phyloP scores from a whole-genome alignment of 2,329 filamentous ascomycete species.

The Penicillium sp. region DNA sequence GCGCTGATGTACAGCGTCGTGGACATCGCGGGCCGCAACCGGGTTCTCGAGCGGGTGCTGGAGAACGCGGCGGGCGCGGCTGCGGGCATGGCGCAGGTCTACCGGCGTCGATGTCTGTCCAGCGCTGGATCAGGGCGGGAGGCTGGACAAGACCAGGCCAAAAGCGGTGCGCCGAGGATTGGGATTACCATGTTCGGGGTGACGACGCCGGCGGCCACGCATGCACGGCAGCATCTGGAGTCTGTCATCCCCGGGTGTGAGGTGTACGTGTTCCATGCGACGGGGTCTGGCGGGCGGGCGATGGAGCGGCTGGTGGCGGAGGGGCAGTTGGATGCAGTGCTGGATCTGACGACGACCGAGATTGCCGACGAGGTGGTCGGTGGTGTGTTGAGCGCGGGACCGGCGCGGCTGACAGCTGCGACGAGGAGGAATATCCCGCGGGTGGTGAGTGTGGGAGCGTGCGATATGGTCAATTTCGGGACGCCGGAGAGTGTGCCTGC shows the following conservation, averaged over 20 bases:
- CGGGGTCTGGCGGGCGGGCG: conserved; percentile 64
- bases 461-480: conserved; percentile 65
- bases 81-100: conserved; percentile 55
- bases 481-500: conserved; percentile 53
- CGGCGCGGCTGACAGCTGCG: conserved; percentile 57
- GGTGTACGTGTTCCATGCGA: conserved; percentile 67
- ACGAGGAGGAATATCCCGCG: conserved; percentile 57
- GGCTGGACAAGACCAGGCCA: too few relatives aligned
- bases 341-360: conserved; percentile 71
- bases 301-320: conserved; percentile 65
- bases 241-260: conserved; percentile 48
- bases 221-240: conserved; percentile 53
- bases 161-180: too few relatives aligned
- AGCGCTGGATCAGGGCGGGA: too few relatives aligned
- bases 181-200: conserved; percentile 74
- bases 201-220: conserved; percentile 64
- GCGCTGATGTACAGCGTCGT: conserved; percentile 69
- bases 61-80: conserved; percentile 63
- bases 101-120: conserved; percentile 26
- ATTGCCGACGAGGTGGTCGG: conserved; percentile 63
- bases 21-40: conserved; percentile 65
- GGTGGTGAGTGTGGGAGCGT: conserved; percentile 54
- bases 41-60: conserved; percentile 57
- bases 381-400: conserved; percentile 61
- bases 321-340: conserved; percentile 59